Base-by-base conservation (phyloP, 495 filamentous ascomycete species). In the Corynascus novoguineensis region DNA sequence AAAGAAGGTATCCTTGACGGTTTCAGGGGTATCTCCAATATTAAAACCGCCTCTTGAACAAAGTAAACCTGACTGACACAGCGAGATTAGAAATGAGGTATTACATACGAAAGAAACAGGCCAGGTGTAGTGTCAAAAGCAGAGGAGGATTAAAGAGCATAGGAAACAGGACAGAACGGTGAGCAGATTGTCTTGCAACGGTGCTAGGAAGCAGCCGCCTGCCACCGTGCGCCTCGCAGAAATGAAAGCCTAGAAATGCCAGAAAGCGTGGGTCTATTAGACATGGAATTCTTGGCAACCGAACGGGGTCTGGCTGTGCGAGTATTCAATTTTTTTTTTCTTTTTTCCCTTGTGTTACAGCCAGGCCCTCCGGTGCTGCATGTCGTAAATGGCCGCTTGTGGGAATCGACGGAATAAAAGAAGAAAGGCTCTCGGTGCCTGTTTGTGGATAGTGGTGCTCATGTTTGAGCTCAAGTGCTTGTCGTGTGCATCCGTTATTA, bases 401-500 rank as follows among this genome's bases (percentile, higher is more conserved):
- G 22, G 14, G 1, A 5, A 27, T 8, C 24, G 14, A 1, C 24
- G 6, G 3, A 14, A 6, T 7, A 25, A 45, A 12, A 10, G 22
- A 45, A 12, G 22, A 4, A 46, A 15, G 6, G 15, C 37, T 46
- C 7, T 22, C 19, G 25, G 17, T 8, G 12, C 28, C 11, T 22
- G n/a, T n/a, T n/a, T n/a, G n/a, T n/a, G n/a, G n/a, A n/a, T n/a
- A n/a, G n/a, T n/a, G n/a, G n/a, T n/a, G n/a, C n/a, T n/a, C n/a
- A n/a, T n/a, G n/a, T n/a, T n/a, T n/a, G n/a, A n/a, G n/a, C n/a
- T n/a, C n/a, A n/a, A n/a, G n/a, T n/a, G n/a, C n/a, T n/a, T 24
- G 29, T 12, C 19, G 22, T 25, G 25, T 29, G n/a, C 6, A 21
- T 35, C 29, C 50, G 45, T 69, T 51, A 69, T 41, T 73, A 69